A percentile compares a stretch with the other conserved stretches of the same genome.
Evolutionary conservation across 1,139 yeast species (phyloP).

Genomic region (Magnusiomyces paraingens): DNA sequence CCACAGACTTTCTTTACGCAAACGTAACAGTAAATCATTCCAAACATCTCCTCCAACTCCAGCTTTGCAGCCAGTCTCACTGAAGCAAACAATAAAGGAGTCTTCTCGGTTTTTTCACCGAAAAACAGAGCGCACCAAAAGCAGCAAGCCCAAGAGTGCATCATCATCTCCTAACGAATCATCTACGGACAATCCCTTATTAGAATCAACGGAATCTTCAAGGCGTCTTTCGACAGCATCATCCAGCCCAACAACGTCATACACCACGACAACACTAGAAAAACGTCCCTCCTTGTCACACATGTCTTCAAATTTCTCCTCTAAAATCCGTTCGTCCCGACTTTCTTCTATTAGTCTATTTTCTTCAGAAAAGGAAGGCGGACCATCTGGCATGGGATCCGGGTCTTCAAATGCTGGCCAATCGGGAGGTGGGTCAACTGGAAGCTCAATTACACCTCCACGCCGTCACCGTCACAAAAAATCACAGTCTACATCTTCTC

Average conservation of each 20-base stretch:
- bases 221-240: background rate
- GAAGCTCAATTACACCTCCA: too few species aligned
- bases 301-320: constrained; percentile 6
- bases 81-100: background rate
- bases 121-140: constrained; percentile 6
- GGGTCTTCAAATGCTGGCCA: too few species aligned
- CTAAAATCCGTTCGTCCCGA: constrained; percentile 7
- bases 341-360: constrained; percentile 5
- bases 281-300: constrained; percentile 7
- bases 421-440: too few species aligned
- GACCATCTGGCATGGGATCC: background rate
- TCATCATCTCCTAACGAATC: constrained; percentile 7
- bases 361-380: background rate
- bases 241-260: background rate
- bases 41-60: background rate
- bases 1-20: too few species aligned
- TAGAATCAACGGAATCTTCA: background rate
- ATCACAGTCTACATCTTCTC: too few species aligned
- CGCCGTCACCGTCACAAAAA: too few species aligned
- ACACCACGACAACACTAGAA: background rate
- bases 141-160: background rate
- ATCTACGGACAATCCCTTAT: background rate
- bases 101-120: constrained; percentile 9
- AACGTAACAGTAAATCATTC: too few species aligned
- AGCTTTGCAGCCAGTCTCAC: too few species aligned